phyloP scores from a whole-genome alignment of 164 flowering plant genomes.

The Chimonanthus praecox region DNA sequence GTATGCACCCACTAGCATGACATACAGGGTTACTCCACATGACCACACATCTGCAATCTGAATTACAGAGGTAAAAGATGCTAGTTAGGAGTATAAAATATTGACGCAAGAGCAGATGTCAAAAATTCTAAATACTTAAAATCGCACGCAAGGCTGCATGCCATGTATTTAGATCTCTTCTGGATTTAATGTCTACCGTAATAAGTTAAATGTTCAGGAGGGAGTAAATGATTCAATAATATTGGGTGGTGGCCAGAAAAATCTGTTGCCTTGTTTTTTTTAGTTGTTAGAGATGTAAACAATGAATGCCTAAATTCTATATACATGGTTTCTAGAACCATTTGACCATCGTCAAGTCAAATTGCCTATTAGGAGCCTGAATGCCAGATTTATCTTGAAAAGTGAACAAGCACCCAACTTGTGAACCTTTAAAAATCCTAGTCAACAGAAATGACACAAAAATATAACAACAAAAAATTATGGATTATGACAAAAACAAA shows the following conservation, averaged over 20 bases:
- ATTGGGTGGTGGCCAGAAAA: too few relatives aligned
- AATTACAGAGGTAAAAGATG: conserved; percentile 1
- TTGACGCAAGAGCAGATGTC: neutral
- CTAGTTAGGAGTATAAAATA: neutral
- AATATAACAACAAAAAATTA: neutral
- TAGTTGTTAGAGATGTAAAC: neutral
- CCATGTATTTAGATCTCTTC: too few relatives aligned
- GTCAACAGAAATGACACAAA: neutral
- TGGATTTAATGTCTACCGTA: too few relatives aligned
- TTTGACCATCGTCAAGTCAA: neutral
- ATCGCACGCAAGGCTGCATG: too few relatives aligned
- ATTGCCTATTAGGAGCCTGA: neutral
- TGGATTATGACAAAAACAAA: neutral
- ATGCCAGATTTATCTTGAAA: neutral
- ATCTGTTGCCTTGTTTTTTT: too few relatives aligned
- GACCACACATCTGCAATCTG: conserved; percentile 96
- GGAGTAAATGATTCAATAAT: too few relatives aligned
- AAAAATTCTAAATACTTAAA: neutral
- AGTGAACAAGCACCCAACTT: neutral
- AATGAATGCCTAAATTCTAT: neutral
- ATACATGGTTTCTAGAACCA: neutral
- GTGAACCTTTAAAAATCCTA: neutral
- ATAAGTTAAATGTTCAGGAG: too few relatives aligned
- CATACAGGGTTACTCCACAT: conserved; percentile 84
- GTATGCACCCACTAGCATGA: conserved; percentile 87